Conservation (phyloP, 2,329 filamentous ascomycete species). For the Elsinoe arachidis region DNA sequence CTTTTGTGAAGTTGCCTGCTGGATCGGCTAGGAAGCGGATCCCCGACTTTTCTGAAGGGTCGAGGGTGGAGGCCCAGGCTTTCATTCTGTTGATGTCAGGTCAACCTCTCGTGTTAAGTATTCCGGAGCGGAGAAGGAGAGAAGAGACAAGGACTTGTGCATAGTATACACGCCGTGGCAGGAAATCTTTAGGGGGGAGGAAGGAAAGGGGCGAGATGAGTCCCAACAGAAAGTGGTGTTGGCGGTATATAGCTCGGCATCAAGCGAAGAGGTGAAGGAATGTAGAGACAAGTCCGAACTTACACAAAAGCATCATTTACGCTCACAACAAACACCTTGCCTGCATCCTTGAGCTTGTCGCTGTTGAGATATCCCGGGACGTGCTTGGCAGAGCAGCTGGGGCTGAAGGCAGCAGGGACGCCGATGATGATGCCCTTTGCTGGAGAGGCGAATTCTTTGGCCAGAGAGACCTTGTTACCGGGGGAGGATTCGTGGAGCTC, state of each 20-base stretch:
- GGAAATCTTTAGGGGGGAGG: neutral
- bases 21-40: conserved; percentile 86
- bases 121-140: neutral
- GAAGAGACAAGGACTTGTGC: too few species aligned
- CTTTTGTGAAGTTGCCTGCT: conserved; percentile 68
- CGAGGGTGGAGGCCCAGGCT: conserved; percentile 72
- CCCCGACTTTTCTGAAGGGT: conserved; percentile 64
- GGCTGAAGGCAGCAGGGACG: conserved; percentile 54
- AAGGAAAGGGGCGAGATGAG: too few species aligned
- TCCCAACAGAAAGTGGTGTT: too few species aligned
- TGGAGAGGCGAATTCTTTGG: conserved; percentile 56
- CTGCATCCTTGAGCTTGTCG: conserved; percentile 66
- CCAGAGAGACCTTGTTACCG: conserved; percentile 82
- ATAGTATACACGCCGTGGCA: too few species aligned
- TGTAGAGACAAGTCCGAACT: neutral
- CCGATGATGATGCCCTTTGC: conserved; percentile 76
- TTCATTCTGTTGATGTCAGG: conserved; percentile 60
- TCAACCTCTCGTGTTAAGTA: conserved; percentile 4
- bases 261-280: too few species aligned
- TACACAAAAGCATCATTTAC: conserved; percentile 96
- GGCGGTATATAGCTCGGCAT: too few species aligned
- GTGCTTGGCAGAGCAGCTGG: conserved; percentile 59
- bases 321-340: conserved; percentile 78
- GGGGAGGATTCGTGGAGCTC: conserved; percentile 78
- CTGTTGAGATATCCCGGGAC: conserved; percentile 81